A percentile compares a stretch with the other conserved stretches of the same genome.
Conservation (phyloP, 331 rosid genomes). For the Pyracantha coccinea region DNA sequence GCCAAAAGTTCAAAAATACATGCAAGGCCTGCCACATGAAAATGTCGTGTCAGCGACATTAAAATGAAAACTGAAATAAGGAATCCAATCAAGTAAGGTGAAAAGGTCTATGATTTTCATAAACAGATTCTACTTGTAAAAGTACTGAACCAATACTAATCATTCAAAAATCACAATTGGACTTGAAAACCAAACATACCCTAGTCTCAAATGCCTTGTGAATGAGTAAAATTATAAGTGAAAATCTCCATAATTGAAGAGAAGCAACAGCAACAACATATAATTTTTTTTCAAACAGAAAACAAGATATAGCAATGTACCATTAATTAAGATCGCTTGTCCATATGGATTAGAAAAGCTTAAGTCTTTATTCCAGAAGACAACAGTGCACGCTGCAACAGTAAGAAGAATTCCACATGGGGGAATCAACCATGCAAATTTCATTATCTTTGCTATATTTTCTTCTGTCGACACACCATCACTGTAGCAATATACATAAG, state of each 20-base stretch:
- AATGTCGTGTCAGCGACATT: background rate
- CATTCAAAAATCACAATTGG: background rate
- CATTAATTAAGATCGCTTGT: conserved; percentile 88
- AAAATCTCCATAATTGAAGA: background rate
- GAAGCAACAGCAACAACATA: background rate
- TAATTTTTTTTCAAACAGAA: background rate
- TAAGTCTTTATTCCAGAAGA: conserved; percentile 75
- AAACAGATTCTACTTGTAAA: background rate
- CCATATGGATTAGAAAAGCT: conserved; percentile 56
- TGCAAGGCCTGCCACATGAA: conserved; percentile 55
- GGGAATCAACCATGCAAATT: conserved; percentile 79
- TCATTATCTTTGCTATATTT: conserved; percentile 66
- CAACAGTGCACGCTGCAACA: conserved; percentile 46
- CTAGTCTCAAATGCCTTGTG: background rate
- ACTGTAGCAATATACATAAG: conserved; percentile 31
- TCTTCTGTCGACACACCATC: conserved; percentile 53
- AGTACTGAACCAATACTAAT: background rate
- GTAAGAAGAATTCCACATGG: conserved; percentile 75
- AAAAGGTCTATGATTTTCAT: background rate
- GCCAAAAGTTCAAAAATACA: conserved; percentile 92
- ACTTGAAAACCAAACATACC: background rate
- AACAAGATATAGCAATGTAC: conserved; percentile 24
- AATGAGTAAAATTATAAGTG: background rate
- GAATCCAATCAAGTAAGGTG: background rate
- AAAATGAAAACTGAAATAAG: background rate